These are phyloP conservation scores for Byssochlamys sp. DNA, from an alignment of 2,329 filamentous ascomycete species.

Conservation along the genomic window DNA sequence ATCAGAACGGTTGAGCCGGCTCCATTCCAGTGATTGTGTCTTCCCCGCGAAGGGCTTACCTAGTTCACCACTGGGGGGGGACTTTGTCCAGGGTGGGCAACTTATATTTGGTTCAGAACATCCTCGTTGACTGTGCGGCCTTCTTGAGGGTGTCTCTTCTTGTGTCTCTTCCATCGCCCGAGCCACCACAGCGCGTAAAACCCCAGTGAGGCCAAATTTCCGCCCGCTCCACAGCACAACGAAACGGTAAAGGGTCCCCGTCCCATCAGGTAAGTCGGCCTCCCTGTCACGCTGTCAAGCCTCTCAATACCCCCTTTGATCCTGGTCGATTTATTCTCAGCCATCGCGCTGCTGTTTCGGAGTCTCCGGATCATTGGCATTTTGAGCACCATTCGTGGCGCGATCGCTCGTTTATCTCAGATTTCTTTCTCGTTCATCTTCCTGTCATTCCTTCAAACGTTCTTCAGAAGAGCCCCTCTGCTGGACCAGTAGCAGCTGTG, in stretches of 20 bases:
- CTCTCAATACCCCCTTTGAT: no score
- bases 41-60: background rate
- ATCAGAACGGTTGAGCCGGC: background rate
- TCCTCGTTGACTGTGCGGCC: background rate
- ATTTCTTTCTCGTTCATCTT: background rate
- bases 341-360: background rate
- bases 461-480: background rate
- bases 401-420: background rate
- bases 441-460: background rate
- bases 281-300: background rate
- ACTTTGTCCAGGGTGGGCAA: background rate
- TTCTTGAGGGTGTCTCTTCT: background rate
- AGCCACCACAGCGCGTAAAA: background rate
- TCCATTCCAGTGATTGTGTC: background rate
- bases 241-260: background rate
- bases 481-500: background rate
- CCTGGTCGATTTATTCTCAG: background rate
- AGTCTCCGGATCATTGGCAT: background rate
- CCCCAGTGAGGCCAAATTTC: background rate
- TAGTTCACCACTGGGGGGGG: background rate
- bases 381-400: background rate
- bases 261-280: background rate
- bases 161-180: background rate
- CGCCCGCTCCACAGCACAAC: background rate
- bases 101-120: background rate